Conservation (phyloP, 2,329 filamentous ascomycete genomes). For the Colletotrichum liaoningense region DNA sequence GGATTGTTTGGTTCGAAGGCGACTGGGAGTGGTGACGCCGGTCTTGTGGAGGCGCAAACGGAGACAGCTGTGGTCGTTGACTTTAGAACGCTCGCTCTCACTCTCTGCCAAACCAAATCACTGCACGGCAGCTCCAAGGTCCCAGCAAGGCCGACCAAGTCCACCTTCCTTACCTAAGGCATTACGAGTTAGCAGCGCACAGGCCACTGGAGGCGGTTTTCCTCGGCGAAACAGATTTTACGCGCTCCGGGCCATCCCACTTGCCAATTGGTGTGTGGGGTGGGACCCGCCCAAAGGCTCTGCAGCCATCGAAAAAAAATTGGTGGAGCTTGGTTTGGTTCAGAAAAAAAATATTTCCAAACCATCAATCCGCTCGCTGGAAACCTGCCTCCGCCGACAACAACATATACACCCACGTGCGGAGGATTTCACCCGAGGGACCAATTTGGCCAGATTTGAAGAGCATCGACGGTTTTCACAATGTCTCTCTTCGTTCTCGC, state of each 20-base stretch:
- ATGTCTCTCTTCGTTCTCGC: conserved; percentile 95
- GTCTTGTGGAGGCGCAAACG: conserved; percentile 32
- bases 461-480: conserved; percentile 46
- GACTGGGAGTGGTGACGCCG: conserved; percentile 23
- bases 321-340: conserved; percentile 49
- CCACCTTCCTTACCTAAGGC: background rate
- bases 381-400: conserved; percentile 48
- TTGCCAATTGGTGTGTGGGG: conserved; percentile 35
- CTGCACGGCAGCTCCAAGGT: conserved; percentile 27
- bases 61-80: conserved; percentile 31
- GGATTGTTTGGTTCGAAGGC: conserved; percentile 17
- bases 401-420: conserved; percentile 50
- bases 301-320: conserved; percentile 50
- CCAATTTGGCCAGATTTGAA: conserved; percentile 34
- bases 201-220: background rate
- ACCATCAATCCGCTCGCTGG: conserved; percentile 39
- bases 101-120: conserved; percentile 15
- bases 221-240: conserved; percentile 32
- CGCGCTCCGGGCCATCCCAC: conserved; percentile 33
- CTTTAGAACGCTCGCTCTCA: background rate
- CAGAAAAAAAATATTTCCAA: conserved; percentile 54
- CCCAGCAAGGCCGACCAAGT: conserved; percentile 19
- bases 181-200: conserved; percentile 27
- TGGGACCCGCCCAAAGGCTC: conserved; percentile 26
- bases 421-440: conserved; percentile 43